Evolutionary conservation across 208 protist species (phyloP).

Genomic region (Histomonas meleagridis): DNA sequence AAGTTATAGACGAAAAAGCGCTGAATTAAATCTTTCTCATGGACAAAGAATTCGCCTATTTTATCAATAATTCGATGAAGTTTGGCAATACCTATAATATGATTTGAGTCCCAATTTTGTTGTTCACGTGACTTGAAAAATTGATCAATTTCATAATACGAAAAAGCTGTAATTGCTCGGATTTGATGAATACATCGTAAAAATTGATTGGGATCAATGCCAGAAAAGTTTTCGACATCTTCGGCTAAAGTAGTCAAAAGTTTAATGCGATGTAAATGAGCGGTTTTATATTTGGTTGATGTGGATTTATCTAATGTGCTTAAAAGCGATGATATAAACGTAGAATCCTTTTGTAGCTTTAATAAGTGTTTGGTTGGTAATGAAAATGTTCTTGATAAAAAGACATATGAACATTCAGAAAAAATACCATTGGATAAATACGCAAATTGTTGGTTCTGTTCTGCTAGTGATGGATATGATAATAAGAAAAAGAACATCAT

Average conservation of each 20-base stretch:
- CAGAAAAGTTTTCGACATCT: background rate
- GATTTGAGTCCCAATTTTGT: background rate
- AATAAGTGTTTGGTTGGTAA: background rate
- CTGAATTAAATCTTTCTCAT: background rate
- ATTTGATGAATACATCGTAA: background rate
- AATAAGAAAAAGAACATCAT: background rate
- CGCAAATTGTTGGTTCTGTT: background rate
- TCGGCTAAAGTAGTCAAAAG: background rate
- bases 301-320: background rate
- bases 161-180: background rate
- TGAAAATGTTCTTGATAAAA: background rate
- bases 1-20: background rate
- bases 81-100: background rate
- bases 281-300: background rate
- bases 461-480: background rate
- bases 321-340: background rate
- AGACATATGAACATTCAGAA: background rate
- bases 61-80: background rate
- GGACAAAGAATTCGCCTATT: background rate
- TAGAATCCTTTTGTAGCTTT: background rate
- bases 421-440: background rate
- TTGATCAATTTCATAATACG: background rate
- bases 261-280: background rate
- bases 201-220: slow-evolving; percentile 4
- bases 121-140: background rate